Conservation (phyloP, 2,329 filamentous ascomycete genomes). For the Fusarium humuli region DNA sequence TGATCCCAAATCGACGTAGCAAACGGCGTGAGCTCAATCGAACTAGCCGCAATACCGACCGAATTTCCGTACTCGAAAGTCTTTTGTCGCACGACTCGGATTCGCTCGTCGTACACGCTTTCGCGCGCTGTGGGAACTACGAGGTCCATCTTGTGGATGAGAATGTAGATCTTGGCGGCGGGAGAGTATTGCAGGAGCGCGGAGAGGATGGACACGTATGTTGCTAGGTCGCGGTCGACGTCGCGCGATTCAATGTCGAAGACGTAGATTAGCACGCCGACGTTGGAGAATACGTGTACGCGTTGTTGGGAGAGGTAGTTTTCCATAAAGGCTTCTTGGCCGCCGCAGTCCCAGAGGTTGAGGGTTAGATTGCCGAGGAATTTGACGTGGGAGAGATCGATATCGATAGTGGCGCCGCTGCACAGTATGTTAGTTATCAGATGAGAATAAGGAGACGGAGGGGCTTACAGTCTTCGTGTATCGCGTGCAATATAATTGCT, state of each 20-base stretch:
- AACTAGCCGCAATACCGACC: conserved; percentile 48
- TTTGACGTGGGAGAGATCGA: conserved; percentile 98
- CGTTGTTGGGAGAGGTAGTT: conserved; percentile 97
- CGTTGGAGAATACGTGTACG: conserved; percentile 95
- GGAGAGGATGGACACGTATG: conserved; percentile 89
- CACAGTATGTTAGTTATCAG: no score
- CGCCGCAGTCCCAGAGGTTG: conserved; percentile 98
- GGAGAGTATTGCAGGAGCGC: conserved; percentile 88
- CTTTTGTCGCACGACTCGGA: conserved; percentile 79
- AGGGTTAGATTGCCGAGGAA: conserved; percentile 98
- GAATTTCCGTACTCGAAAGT: conserved; percentile 67
- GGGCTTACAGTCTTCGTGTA: conserved; percentile 78
- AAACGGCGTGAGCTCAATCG: conserved; percentile 83
- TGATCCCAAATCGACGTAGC: conserved; percentile 99
- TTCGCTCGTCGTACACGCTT: conserved; percentile 85
- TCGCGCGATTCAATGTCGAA: conserved; percentile 98
- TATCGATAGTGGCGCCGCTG: conserved; percentile 93
- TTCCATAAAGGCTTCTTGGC: conserved; percentile 98
- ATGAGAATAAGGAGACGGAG: no score
- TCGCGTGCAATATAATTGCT: conserved; percentile 99
- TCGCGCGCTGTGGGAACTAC: conserved; percentile 84
- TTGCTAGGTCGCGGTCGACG: conserved; percentile 90
- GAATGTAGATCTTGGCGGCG: conserved; percentile 86
- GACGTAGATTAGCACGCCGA: conserved; percentile 97
- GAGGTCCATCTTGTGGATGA: conserved; percentile 99